These are phyloP conservation scores for Phytophthora melonis DNA, from an alignment of 352 stramenopile genomes.

Conservation along the genomic window DNA sequence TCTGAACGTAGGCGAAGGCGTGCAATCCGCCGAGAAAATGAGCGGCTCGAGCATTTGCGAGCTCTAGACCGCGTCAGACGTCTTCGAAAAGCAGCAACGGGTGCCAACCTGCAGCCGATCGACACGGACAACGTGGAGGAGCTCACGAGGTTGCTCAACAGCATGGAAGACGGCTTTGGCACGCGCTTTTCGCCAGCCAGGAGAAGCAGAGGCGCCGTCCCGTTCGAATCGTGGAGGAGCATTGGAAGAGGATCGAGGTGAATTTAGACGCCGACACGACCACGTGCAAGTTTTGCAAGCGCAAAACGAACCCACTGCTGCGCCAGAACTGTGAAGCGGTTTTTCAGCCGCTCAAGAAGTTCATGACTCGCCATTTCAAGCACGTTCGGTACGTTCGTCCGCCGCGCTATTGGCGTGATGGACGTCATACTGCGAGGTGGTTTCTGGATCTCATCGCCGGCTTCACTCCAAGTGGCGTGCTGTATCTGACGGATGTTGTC, in stretches of 20 bases:
- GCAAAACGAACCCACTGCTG: constrained; percentile 14
- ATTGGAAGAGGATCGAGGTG: constrained; percentile 38
- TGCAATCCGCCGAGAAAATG: neutral
- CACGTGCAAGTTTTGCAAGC: constrained; percentile 12
- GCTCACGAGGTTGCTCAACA: constrained; percentile 20
- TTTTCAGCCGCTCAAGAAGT: constrained; percentile 39
- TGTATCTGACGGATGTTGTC: constrained; percentile 35
- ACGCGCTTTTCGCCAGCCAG: constrained; percentile 19
- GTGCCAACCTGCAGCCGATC: neutral
- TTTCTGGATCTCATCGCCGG: constrained; percentile 40
- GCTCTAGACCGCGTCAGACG: neutral
- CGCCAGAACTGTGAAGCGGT: constrained; percentile 36
- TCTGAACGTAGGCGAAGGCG: neutral
- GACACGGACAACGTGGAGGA: neutral
- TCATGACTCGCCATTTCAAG: constrained; percentile 41
- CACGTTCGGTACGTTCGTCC: constrained; percentile 35
- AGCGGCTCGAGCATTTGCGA: neutral
- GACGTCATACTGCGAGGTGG: constrained; percentile 13
- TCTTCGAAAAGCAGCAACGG: neutral
- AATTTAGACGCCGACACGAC: constrained; percentile 25
- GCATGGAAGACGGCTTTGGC: constrained; percentile 19
- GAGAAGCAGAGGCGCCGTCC: neutral
- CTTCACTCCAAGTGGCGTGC: constrained; percentile 27
- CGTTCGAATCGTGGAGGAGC: constrained; percentile 28
- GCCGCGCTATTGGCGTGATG: constrained; percentile 19